Conservation (phyloP, 2,329 filamentous ascomycete species). For the Aspergillus floridensis region DNA sequence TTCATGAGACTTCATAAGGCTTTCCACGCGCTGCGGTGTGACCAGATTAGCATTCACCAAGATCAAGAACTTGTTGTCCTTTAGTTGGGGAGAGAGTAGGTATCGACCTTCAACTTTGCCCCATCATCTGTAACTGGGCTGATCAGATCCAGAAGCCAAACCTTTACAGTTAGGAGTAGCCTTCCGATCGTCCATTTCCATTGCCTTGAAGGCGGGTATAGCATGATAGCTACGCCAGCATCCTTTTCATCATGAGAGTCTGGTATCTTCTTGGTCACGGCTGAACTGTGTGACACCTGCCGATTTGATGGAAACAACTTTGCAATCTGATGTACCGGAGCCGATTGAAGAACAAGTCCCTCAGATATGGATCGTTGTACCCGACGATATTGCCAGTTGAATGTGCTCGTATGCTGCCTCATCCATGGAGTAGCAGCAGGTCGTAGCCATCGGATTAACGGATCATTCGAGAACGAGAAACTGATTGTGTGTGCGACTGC, state of each 20-base stretch:
- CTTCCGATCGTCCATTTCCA: slow-evolving; percentile 15
- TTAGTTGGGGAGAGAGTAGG: neutral
- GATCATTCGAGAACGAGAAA: slow-evolving; percentile 25
- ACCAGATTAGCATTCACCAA: too few relatives aligned
- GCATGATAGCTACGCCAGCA: slow-evolving; percentile 20
- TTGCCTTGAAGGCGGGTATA: slow-evolving; percentile 19
- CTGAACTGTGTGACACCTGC: neutral
- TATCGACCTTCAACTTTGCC: slow-evolving; percentile 14
- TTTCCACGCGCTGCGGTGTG: slow-evolving; percentile 14
- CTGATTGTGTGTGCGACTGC: slow-evolving; percentile 21
- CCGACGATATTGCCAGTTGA: slow-evolving; percentile 25
- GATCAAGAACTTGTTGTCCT: too few relatives aligned
- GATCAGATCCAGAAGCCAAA: slow-evolving; percentile 18
- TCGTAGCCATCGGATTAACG: slow-evolving; percentile 26
- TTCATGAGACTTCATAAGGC: slow-evolving; percentile 14
- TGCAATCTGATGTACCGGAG: slow-evolving; percentile 9
- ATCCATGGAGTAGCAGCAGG: slow-evolving; percentile 20
- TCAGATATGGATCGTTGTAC: slow-evolving; percentile 21
- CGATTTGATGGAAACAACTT: slow-evolving; percentile 4
- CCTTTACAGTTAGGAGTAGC: slow-evolving; percentile 11
- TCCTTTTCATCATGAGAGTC: slow-evolving; percentile 2
- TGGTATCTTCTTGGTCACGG: neutral
- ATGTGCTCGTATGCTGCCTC: neutral
- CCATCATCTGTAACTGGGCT: slow-evolving; percentile 15
- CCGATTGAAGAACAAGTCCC: slow-evolving; percentile 21